Percentiles rank a stretch among this genome's conserved stretches.
phyloP scores from a whole-genome alignment of 257 asterid genomes.

The Solanum sejunctum region DNA sequence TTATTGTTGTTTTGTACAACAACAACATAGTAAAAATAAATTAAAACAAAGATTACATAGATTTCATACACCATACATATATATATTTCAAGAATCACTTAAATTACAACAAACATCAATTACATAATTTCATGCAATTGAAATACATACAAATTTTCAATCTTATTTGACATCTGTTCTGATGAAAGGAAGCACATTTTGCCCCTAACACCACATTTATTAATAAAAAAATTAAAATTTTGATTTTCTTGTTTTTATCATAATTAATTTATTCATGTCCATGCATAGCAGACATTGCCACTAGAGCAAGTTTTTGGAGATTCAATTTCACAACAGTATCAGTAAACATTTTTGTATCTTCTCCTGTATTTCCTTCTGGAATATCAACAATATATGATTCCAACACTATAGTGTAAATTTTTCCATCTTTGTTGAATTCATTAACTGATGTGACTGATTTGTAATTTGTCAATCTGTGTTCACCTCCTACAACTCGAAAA shows the following conservation, averaged over 20 bases:
- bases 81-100: neutral
- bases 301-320: conserved; percentile 66
- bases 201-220: neutral
- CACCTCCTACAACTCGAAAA: conserved; percentile 85
- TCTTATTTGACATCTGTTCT: neutral
- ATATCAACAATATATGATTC: conserved; percentile 84
- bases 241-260: neutral
- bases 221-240: neutral
- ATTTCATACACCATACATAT: neutral
- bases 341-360: conserved; percentile 75
- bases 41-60: too few relatives aligned
- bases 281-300: conserved; percentile 50
- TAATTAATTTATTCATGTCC: neutral
- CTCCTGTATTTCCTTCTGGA: conserved; percentile 82
- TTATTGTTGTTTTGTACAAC: too few relatives aligned
- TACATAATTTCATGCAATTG: neutral
- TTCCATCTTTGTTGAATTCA: conserved; percentile 24
- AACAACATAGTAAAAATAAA: neutral
- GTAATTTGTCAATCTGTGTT: conserved; percentile 69
- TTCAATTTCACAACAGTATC: conserved; percentile 81
- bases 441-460: conserved; percentile 68
- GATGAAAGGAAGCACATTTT: too few relatives aligned
- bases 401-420: conserved; percentile 42
- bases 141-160: neutral
- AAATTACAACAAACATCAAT: neutral